A percentile compares a stretch with the other conserved stretches of the same genome.
These are phyloP conservation scores for Ampelomyces quisqualis DNA, from an alignment of 2,329 filamentous ascomycete species.

Conservation along the genomic window DNA sequence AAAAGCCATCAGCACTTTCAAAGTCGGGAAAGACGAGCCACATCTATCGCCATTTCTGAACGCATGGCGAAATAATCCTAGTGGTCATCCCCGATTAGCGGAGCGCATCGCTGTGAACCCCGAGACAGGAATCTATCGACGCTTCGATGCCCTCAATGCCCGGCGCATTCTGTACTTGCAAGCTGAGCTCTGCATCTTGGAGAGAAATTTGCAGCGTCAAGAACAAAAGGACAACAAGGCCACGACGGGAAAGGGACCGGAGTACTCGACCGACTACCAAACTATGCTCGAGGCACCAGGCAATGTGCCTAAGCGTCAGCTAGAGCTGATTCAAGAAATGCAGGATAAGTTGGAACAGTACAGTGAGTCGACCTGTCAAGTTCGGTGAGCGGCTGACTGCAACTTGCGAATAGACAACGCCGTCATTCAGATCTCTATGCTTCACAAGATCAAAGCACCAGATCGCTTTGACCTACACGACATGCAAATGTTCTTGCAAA, in stretches of 20 bases:
- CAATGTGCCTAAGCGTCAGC: background rate
- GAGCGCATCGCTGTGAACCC: too few species aligned
- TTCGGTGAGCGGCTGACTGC: too few species aligned
- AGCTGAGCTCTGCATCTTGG: background rate
- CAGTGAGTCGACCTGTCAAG: background rate
- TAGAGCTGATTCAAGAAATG: background rate
- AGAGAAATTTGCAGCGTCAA: background rate
- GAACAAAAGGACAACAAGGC: background rate
- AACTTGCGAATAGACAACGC: background rate
- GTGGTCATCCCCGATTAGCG: too few species aligned
- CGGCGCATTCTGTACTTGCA: constrained; percentile 4
- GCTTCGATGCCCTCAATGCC: constrained; percentile 6
- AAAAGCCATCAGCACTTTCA: too few species aligned
- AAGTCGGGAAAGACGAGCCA: too few species aligned
- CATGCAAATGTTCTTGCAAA: background rate
- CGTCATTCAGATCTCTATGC: background rate
- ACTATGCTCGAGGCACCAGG: background rate
- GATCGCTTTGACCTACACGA: background rate
- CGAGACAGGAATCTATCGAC: constrained; percentile 6
- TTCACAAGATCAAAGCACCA: background rate
- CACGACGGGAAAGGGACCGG: background rate
- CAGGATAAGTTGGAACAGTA: background rate
- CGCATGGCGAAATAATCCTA: too few species aligned
- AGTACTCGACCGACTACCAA: background rate
- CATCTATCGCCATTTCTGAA: too few species aligned